Conservation (phyloP, 345 rosid genomes). For the Corymbia maculata region DNA sequence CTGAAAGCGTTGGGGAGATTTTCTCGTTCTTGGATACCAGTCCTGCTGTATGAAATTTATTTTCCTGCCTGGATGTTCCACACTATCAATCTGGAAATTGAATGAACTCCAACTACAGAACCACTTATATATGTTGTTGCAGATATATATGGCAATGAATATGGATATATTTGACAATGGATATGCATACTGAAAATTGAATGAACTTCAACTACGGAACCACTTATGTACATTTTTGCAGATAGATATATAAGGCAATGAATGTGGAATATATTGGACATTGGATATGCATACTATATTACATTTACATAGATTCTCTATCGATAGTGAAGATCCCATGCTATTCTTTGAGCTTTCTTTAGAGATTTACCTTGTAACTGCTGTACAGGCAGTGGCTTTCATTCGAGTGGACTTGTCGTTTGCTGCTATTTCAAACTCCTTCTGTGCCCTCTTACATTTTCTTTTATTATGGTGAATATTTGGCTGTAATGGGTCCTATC, state of each 20-base stretch:
- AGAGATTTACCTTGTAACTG: background rate
- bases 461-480: background rate
- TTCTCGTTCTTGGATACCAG: background rate
- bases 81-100: background rate
- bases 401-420: background rate
- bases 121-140: background rate
- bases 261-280: too few species aligned
- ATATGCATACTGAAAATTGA: background rate
- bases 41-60: too few species aligned
- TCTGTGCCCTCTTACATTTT: background rate
- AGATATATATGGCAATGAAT: too few species aligned
- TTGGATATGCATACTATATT: background rate
- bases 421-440: background rate
- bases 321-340: background rate
- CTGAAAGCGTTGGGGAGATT: constrained; percentile 57
- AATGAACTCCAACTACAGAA: background rate
- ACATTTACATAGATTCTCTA: background rate
- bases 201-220: too few species aligned
- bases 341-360: background rate
- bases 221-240: too few species aligned
- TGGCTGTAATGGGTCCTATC: background rate
- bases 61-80: background rate
- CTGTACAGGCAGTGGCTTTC: background rate
- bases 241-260: too few species aligned
- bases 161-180: background rate